Evolutionary conservation across 1,139 yeast species (phyloP), one percentile per base, ranked within the genome.

Genomic region (Diutina siamensis): DNA sequence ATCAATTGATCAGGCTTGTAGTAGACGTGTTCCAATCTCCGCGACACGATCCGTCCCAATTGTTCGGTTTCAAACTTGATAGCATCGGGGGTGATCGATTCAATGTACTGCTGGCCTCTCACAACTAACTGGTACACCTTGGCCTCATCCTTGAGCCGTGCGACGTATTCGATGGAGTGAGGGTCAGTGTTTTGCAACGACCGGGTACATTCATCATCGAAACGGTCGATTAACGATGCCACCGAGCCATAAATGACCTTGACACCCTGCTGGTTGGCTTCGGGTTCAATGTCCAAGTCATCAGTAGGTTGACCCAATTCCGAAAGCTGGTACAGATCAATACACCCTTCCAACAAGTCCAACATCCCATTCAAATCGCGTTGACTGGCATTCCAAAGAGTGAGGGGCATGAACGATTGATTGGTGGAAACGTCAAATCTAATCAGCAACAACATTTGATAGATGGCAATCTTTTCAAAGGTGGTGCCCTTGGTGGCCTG

Each of bases 101-200:
- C 97, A 59, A 84, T 72, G 64, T 92, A 89, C 53, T 84, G 65
- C 68, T 94, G 98, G 33, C 88, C 80, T 59, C 95, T 80, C 49
- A 92, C 75, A 53, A 92, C 76, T 60, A 87, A 72, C 48, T 74
- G 72, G 68, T 89, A 92, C 48, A 92, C 72, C 44, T 69, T 68
- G 51, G 80, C 74, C 67, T 92, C 98, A 64, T 89, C 96, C 63
- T 84, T 83, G 61, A 94, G 76, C 62, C 97, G 78, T 55, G 83
- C 88, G 54, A 92, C 78, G 64, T 92, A 94, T 63, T 94, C 98
- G 50, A 86, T 81, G 28, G 97, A 85, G 62, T 92, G 97, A 45
- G 97, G 96, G 62, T 92, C 97, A 56, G 87, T 81, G 55, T 79
- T 78, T 62, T 89, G 89, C 56, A 92, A 74, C 45, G 95, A 87